phyloP scores from a whole-genome alignment of 2,329 filamentous ascomycete species.

The Hymenoscyphus repandus region DNA sequence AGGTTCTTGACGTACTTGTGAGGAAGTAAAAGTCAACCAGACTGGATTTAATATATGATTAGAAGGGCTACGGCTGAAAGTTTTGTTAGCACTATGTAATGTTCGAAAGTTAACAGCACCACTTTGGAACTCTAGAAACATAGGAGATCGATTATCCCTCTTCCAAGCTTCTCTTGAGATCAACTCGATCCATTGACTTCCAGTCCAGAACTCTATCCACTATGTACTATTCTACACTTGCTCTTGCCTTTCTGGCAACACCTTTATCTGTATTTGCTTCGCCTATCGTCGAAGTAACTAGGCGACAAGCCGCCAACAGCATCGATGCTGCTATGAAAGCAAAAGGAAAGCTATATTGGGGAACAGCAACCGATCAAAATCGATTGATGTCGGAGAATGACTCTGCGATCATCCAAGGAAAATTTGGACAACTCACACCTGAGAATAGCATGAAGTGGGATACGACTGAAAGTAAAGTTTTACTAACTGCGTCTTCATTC shows the following conservation, averaged over 20 bases:
- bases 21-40: no score
- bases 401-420: conserved; percentile 47
- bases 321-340: conserved; percentile 53
- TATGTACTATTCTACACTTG: background rate
- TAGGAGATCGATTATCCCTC: no score
- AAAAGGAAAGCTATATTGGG: conserved; percentile 62
- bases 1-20: no score
- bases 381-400: conserved; percentile 44
- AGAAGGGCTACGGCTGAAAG: no score
- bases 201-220: no score
- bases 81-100: no score
- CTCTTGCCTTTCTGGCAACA: background rate
- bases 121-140: no score
- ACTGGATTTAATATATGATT: no score
- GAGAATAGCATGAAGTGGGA: conserved; percentile 65
- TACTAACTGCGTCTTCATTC: background rate
- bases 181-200: no score
- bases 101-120: no score
- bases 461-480: conserved; percentile 37
- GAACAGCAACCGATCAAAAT: conserved; percentile 50
- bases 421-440: conserved; percentile 60
- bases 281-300: background rate
- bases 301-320: conserved; percentile 33
- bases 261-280: background rate
- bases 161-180: no score